phyloP scores from a whole-genome alignment of 768 basidiomycete species.

The Tubosaeta sp. region DNA sequence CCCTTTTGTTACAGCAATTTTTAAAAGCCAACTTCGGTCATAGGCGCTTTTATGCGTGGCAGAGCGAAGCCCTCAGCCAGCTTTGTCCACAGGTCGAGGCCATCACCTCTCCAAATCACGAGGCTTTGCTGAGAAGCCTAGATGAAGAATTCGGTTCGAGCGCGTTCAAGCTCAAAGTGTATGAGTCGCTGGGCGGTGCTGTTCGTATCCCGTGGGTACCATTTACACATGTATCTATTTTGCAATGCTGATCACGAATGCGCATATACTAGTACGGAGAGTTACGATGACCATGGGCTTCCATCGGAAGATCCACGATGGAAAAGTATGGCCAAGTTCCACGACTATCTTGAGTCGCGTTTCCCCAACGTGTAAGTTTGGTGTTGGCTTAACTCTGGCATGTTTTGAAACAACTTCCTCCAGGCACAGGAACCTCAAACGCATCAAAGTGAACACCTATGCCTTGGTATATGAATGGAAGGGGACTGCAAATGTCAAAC shows the following conservation, averaged over 20 bases:
- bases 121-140: conserved; percentile 15
- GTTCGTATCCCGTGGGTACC: conserved; percentile 30
- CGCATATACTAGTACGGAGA: conserved; percentile 43
- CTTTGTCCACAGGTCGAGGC: conserved; percentile 28
- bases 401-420: neutral
- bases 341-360: conserved; percentile 32
- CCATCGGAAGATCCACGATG: conserved; percentile 46
- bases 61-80: conserved; percentile 1
- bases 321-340: conserved; percentile 26
- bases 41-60: neutral
- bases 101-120: conserved; percentile 12
- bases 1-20: conserved; percentile 1
- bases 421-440: conserved; percentile 45
- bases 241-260: neutral
- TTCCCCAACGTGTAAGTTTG: conserved; percentile 57
- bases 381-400: neutral
- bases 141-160: too few relatives aligned
- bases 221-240: neutral
- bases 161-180: conserved; percentile 28
- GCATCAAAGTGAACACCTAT: conserved; percentile 57
- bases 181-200: conserved; percentile 33
- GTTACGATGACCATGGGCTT: conserved; percentile 45
- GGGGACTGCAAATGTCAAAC: conserved; percentile 51
- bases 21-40: conserved; percentile 1
- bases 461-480: conserved; percentile 61